Base-by-base conservation (phyloP, 225 moss, liverwort and hornwort genomes). In the Marchantia paleacea region DNA sequence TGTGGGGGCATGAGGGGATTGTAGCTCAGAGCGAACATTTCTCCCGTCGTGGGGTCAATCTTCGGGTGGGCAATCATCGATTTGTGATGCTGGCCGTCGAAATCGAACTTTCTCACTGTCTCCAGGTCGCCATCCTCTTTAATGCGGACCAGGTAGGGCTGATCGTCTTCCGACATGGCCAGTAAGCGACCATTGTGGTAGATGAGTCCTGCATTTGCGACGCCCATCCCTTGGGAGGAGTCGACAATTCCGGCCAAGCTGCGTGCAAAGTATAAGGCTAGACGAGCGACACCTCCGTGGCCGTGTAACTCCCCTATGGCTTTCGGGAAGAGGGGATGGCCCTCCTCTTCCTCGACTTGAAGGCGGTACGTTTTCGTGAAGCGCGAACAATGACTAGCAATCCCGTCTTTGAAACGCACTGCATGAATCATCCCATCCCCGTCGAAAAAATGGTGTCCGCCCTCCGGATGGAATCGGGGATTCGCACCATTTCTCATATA, bases 61-160 rank as follows among this genome's bases (percentile, higher is more conserved):
- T 97, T 97, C 11, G 97, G 97, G 49, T 97, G 97, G 26, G 97
- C 97, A 72, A 97, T 97, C 97, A 97, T 97, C 30, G 94, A 92
- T 61, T 88, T 87, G n/a, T 81, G 76, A 47, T 93, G 90, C 81
- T 93, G 92, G 4, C 93, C 93, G 13, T 90, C 89, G 69, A 97
- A 97, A 68, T 97, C 89, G 31, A 86, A 91, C 26, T 93, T 88
- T 0, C 95, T 91, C 0, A 89, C 65, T 0, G 97, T 97, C 76
- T 92, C 89, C 31, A 97, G 83, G 48, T 97, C 97, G 6, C 91
- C 87, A 12, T 92, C 83, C 6, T 69, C 82, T 0, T 86, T 88
- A 20, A 97, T 77, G 15, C 75, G 85, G 0, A 97, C 90, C 15
- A 85, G 85, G 13, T 93, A 92, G 0, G 97, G 97, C 3, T 92